Evolutionary conservation across 805 yeast genomes (phyloP).

Genomic region (Kuraishia ogatae): DNA sequence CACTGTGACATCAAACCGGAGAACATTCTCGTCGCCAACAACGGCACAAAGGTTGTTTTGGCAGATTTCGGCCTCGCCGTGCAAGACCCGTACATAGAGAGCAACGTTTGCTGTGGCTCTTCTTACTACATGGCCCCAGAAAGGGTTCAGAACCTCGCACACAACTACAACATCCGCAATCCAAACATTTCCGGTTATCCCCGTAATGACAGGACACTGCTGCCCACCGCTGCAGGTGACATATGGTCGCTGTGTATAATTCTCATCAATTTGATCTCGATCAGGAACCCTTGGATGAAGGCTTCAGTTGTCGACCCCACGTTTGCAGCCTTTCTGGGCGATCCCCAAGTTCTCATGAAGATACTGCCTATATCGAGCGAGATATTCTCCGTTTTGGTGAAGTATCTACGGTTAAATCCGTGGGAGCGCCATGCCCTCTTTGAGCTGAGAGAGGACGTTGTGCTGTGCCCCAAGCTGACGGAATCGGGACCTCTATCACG

Average conservation of each 20-base stretch:
- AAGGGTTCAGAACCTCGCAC: constrained; percentile 37
- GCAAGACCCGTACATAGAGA: constrained; percentile 42
- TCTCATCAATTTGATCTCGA: constrained; percentile 69
- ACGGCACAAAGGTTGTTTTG: constrained; percentile 46
- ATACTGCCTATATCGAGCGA: constrained; percentile 70
- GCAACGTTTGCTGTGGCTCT: constrained; percentile 78
- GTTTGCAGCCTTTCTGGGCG: constrained; percentile 52
- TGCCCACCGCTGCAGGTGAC: constrained; percentile 72
- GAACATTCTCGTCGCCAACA: constrained; percentile 62
- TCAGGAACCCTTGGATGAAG: constrained; percentile 86
- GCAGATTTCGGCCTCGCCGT: constrained; percentile 93
- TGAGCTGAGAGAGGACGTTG: constrained; percentile 29
- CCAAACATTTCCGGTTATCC: constrained; percentile 2
- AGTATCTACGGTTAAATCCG: constrained; percentile 37
- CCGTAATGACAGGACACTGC: constrained; percentile 20
- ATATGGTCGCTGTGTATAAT: constrained; percentile 84
- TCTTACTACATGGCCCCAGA: constrained; percentile 94
- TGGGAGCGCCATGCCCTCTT: constrained; percentile 34
- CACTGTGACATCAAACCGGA: constrained; percentile 97
- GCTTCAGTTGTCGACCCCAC: constrained; percentile 62
- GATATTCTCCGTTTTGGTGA: constrained; percentile 41
- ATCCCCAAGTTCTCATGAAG: constrained; percentile 44
- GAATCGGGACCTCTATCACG: constrained; percentile 24
- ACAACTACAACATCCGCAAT: constrained; percentile 20
- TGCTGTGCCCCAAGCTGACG: constrained; percentile 19